Conservation (phyloP, 352 stramenopile species). For the Globisporangium barbulae region DNA sequence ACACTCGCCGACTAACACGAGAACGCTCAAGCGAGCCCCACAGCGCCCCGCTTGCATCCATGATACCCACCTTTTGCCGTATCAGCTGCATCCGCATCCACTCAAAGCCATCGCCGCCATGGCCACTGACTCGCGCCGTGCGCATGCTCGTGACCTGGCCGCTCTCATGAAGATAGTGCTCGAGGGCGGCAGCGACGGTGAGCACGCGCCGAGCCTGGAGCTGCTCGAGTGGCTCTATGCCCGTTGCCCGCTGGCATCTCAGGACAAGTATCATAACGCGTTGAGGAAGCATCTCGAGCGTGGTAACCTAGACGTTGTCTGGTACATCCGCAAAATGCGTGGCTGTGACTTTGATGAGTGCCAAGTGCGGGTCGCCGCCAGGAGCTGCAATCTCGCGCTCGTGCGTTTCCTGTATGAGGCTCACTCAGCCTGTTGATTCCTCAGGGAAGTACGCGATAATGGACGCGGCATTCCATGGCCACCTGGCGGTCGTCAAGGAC, state of each 20-base stretch:
- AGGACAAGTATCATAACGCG: no score
- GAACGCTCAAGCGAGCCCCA: no score
- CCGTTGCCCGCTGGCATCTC: not conserved
- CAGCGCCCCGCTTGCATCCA: no score
- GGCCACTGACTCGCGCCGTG: no score
- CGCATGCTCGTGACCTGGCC: no score
- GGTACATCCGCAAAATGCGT: not conserved
- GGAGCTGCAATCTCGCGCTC: not conserved
- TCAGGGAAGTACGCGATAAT: not conserved
- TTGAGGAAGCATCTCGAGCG: no score
- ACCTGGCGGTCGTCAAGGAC: not conserved
- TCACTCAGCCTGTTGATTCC: not conserved
- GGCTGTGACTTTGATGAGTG: no score
- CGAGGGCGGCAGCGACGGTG: not conserved
- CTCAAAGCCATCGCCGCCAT: no score
- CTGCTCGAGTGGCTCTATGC: not conserved
- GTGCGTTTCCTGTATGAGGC: not conserved
- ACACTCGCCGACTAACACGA: no score
- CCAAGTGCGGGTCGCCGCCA: not conserved
- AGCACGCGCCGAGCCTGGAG: not conserved
- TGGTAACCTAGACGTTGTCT: not conserved
- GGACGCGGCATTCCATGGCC: not conserved
- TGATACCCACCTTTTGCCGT: no score
- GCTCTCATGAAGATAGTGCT: not conserved
- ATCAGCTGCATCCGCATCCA: no score